Evolutionary conservation across 306 rosid species (phyloP).

Genomic region (Malus fusca): DNA sequence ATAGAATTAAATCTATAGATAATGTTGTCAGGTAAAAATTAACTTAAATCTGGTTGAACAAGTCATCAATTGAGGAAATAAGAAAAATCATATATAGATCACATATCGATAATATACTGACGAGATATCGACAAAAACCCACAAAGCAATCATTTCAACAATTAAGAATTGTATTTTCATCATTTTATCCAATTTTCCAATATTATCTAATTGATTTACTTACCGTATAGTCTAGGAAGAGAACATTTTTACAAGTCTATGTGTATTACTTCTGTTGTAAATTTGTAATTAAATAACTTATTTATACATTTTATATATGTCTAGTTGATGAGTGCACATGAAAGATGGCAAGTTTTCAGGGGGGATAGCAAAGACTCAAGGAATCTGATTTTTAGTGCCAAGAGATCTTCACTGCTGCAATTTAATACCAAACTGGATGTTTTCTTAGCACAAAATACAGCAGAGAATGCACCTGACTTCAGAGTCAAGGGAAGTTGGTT

Average conservation of each 20-base stretch:
- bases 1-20: neutral
- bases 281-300: neutral
- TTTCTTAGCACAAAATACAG: constrained; percentile 32
- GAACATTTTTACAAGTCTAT: neutral
- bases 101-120: too few relatives aligned
- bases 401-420: constrained; percentile 29
- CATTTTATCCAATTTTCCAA: too few relatives aligned
- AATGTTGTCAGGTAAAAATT: too few relatives aligned
- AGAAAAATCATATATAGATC: too few relatives aligned
- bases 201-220: too few relatives aligned
- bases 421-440: constrained; percentile 34
- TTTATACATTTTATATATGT: neutral
- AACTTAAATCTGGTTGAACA: too few relatives aligned
- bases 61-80: too few relatives aligned
- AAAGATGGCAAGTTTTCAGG: constrained; percentile 46
- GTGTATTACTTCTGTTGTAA: neutral
- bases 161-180: too few relatives aligned
- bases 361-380: constrained; percentile 33
- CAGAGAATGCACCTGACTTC: constrained; percentile 42
- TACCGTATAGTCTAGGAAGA: neutral
- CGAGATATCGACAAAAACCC: too few relatives aligned
- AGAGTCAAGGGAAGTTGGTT: constrained; percentile 46
- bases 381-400: constrained; percentile 30
- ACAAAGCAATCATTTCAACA: too few relatives aligned
- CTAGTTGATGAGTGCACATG: constrained; percentile 28